Evolutionary conservation across 371 early-diverging fungal genomes (phyloP), one percentile per base, ranked within the genome.

Genomic region (Circinella umbellata): DNA sequence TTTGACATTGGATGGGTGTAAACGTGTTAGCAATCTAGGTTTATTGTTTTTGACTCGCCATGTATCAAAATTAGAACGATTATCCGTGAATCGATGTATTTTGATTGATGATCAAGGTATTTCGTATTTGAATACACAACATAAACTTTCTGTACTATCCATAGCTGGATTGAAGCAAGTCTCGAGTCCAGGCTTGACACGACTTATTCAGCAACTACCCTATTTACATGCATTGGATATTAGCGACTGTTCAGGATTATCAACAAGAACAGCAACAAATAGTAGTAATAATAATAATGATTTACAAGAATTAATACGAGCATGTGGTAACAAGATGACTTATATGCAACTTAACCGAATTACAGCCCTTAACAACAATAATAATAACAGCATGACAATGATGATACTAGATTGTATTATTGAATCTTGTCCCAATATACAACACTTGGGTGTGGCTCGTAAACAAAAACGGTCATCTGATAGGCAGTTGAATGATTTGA

Each of bases 1-100:
- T n/a, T 61, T 81, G 9, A 63, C 61, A 6, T 49, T 81, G 14
- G 69, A 77, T 57, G 68, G 73, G 35, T 81, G 82, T 72, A 71
- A 67, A 61, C 71, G 73, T 48, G 68, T 81, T 39, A 77, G 76
- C 55, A 77, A 79, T 48, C 49, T 49, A 51, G 73, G 77, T 35
- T 66, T 81, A 15, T 17, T 48, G 17, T 67, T 66, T 53, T 63
- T 81, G 39, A 65, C 71, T 39, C 59, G 62, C 10, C 42, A 47
- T 36, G 42, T 60, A 13, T 48, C 17, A 6, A 27, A 35, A 5
- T 36, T 67, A 8, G 49, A 61, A 36, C 34, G 20, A 10, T 20
- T 67, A 11, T 61, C 60, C 14, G 13, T 67, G 46, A 39, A 46
- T 17, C 49, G 46, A 17, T 61, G 60, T 18, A 15, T 14, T 4